phyloP scores from a whole-genome alignment of 2,329 filamentous ascomycete species.

The Alternaria ventricosa region DNA sequence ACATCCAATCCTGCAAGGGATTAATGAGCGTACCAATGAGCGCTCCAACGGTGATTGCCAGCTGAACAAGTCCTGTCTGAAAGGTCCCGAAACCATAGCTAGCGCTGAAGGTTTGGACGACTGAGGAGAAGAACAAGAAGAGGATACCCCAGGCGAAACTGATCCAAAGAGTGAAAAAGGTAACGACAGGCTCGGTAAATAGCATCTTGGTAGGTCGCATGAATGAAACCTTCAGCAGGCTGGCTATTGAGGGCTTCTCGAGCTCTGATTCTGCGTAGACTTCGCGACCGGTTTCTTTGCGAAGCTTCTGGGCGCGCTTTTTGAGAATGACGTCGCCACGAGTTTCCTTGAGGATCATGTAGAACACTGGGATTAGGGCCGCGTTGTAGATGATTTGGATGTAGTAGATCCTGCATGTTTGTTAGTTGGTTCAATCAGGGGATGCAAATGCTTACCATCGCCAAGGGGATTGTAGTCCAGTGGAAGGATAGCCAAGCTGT shows the following conservation, averaged over 20 bases:
- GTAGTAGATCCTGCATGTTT: slow-evolving; percentile 51
- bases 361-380: slow-evolving; percentile 52
- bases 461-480: slow-evolving; percentile 39
- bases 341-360: slow-evolving; percentile 52
- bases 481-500: slow-evolving; percentile 39
- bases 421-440: background rate
- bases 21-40: slow-evolving; percentile 52
- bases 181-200: slow-evolving; percentile 52
- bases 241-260: slow-evolving; percentile 20
- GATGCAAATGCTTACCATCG: slow-evolving; percentile 42
- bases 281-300: slow-evolving; percentile 42
- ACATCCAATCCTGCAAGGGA: slow-evolving; percentile 45
- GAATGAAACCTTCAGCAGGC: slow-evolving; percentile 49
- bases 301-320: slow-evolving; percentile 49
- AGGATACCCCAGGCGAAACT: slow-evolving; percentile 55
- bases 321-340: slow-evolving; percentile 52
- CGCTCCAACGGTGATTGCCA: slow-evolving; percentile 53
- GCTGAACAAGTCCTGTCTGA: slow-evolving; percentile 49
- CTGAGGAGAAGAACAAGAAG: slow-evolving; percentile 52
- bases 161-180: slow-evolving; percentile 54
- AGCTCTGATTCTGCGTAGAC: slow-evolving; percentile 42
- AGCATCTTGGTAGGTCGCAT: slow-evolving; percentile 51
- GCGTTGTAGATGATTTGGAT: slow-evolving; percentile 55
- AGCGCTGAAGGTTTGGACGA: slow-evolving; percentile 49
- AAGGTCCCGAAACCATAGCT: slow-evolving; percentile 47